Conservation (phyloP, 176 grass and related monocot genomes). For the Aegilops longissima region DNA sequence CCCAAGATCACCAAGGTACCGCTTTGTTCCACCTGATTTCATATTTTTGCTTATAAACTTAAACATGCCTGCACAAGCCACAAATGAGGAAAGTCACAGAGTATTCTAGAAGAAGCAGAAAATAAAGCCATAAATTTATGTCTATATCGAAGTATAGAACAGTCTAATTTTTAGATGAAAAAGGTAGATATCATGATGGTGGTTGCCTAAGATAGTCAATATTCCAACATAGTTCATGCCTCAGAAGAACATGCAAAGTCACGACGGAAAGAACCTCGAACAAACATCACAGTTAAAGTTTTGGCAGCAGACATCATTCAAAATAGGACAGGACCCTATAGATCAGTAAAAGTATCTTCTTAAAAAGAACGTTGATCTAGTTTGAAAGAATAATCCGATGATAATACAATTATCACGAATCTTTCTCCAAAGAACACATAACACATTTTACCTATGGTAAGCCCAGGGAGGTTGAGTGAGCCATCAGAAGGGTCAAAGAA, state of each 20-base stretch:
- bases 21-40: slow-evolving; percentile 78
- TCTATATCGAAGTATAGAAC: background rate
- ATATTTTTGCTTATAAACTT: slow-evolving; percentile 95
- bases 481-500: slow-evolving; percentile 95
- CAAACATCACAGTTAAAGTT: slow-evolving; percentile 22
- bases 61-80: slow-evolving; percentile 70
- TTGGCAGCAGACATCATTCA: slow-evolving; percentile 17
- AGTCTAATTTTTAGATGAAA: slow-evolving; percentile 20
- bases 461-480: slow-evolving; percentile 72
- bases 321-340: slow-evolving; percentile 4
- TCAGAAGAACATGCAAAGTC: background rate
- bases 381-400: background rate
- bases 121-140: slow-evolving; percentile 20
- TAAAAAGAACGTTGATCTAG: slow-evolving; percentile 8
- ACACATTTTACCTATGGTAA: slow-evolving; percentile 68
- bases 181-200: slow-evolving; percentile 2
- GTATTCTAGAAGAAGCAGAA: slow-evolving; percentile 6
- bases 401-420: background rate
- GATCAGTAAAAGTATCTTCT: slow-evolving; percentile 13
- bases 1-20: slow-evolving; percentile 89
- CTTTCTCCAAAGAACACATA: background rate
- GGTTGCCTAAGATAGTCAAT: background rate
- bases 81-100: slow-evolving; percentile 14
- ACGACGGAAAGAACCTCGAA: background rate
- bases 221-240: background rate